phyloP scores from a whole-genome alignment of 2,329 filamentous ascomycete genomes.

The Fusarium xylarioides region DNA sequence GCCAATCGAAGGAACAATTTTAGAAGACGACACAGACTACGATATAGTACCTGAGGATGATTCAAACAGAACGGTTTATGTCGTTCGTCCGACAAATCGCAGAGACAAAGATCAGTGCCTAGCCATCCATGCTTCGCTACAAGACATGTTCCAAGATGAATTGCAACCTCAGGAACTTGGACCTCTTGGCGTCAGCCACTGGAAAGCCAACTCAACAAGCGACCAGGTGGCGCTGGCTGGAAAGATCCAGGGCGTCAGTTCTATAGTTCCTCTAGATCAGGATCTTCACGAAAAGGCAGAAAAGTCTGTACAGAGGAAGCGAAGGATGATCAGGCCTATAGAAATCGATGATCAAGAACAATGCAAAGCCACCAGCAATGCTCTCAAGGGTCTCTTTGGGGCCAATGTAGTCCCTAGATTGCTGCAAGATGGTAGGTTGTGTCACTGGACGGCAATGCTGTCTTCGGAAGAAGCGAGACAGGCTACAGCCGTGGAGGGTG shows the following conservation, averaged over 20 bases:
- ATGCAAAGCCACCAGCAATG: neutral
- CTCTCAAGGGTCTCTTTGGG: neutral
- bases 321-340: neutral
- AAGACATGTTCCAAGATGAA: neutral
- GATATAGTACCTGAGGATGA: neutral
- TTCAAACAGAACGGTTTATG: neutral
- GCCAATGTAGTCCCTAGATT: too few relatives aligned
- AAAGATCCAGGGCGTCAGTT: neutral
- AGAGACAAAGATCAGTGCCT: neutral
- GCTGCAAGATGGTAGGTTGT: neutral
- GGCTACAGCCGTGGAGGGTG: neutral
- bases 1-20: neutral
- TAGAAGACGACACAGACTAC: neutral
- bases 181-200: rapidly evolving
- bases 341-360: rapidly evolving
- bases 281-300: neutral
- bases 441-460: neutral
- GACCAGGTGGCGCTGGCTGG: neutral
- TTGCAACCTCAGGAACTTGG: neutral
- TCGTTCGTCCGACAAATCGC: neutral
- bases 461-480: neutral
- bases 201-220: neutral
- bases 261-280: neutral
- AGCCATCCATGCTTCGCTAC: neutral
- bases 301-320: neutral